Conservation (phyloP, 257 asterid species). For the Coffea eugenioides region DNA sequence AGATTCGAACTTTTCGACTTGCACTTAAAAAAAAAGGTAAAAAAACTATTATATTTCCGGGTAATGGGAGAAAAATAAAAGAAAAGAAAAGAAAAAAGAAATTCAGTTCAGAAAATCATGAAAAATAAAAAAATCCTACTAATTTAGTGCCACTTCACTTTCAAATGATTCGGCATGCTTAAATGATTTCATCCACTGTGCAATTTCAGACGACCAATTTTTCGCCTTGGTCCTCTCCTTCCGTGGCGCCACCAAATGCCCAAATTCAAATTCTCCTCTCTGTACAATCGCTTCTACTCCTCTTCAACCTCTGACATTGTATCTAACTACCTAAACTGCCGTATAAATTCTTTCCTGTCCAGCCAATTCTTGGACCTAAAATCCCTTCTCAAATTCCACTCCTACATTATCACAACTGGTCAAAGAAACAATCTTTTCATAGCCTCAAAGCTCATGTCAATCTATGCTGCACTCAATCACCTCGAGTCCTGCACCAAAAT, state of each 20-base stretch:
- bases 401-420: conserved; percentile 50
- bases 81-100: too few relatives aligned
- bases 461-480: conserved; percentile 50
- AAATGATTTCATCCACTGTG: neutral
- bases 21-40: too few relatives aligned
- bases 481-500: conserved; percentile 47
- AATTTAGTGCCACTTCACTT: too few relatives aligned
- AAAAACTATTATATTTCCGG: too few relatives aligned
- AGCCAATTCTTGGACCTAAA: conserved; percentile 23
- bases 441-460: conserved; percentile 65
- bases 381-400: conserved; percentile 47
- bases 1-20: too few relatives aligned
- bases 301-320: conserved; percentile 24
- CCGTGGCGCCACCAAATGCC: conserved; percentile 22
- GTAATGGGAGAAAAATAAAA: too few relatives aligned
- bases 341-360: conserved; percentile 43
- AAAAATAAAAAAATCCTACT: too few relatives aligned
- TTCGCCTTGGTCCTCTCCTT: neutral
- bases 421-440: conserved; percentile 50
- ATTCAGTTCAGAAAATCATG: too few relatives aligned
- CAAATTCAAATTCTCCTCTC: conserved; percentile 30
- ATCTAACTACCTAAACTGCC: conserved; percentile 30
- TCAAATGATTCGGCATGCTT: too few relatives aligned
- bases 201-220: neutral
- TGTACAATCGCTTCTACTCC: conserved; percentile 31